A percentile compares a stretch with the other conserved stretches of the same genome.
phyloP scores from a whole-genome alignment of 2,329 filamentous ascomycete species.

The Truncatella angustata region DNA sequence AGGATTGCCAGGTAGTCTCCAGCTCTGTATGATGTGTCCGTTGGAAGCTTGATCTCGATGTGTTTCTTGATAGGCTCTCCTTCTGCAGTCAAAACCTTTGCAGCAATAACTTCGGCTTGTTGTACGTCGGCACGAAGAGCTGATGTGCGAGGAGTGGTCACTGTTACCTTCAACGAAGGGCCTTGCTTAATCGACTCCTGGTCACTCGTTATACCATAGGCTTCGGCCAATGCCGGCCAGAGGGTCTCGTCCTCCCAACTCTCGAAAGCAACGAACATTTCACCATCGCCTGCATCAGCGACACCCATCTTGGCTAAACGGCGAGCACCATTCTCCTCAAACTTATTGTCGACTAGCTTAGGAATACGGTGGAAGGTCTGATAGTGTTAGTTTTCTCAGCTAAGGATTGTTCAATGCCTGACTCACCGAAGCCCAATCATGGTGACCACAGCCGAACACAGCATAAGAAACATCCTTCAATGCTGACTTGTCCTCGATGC shows the following conservation, averaged over 20 bases:
- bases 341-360: slow-evolving; percentile 54
- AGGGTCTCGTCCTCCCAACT: slow-evolving; percentile 60
- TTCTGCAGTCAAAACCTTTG: slow-evolving; percentile 39
- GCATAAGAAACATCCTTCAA: slow-evolving; percentile 49
- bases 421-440: slow-evolving; percentile 43
- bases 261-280: slow-evolving; percentile 68
- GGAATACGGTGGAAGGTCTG: slow-evolving; percentile 46
- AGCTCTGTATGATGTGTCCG: slow-evolving; percentile 50
- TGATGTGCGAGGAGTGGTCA: slow-evolving; percentile 33
- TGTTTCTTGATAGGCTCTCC: slow-evolving; percentile 44
- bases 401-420: slow-evolving; percentile 63
- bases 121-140: slow-evolving; percentile 44
- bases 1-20: slow-evolving; percentile 63
- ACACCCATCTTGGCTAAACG: slow-evolving; percentile 49
- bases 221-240: slow-evolving; percentile 46
- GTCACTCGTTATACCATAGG: slow-evolving; percentile 30
- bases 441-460: slow-evolving; percentile 54
- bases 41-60: slow-evolving; percentile 52
- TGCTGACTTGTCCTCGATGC: slow-evolving; percentile 31
- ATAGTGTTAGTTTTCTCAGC: slow-evolving; percentile 13
- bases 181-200: slow-evolving; percentile 39
- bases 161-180: slow-evolving; percentile 3
- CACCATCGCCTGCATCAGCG: slow-evolving; percentile 59
- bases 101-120: slow-evolving; percentile 43
- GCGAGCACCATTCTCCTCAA: slow-evolving; percentile 47